Percentiles rank a stretch among this genome's conserved stretches.
phyloP scores from a whole-genome alignment of 23 red algal genomes.

The Gracilaria vermiculophylla region DNA sequence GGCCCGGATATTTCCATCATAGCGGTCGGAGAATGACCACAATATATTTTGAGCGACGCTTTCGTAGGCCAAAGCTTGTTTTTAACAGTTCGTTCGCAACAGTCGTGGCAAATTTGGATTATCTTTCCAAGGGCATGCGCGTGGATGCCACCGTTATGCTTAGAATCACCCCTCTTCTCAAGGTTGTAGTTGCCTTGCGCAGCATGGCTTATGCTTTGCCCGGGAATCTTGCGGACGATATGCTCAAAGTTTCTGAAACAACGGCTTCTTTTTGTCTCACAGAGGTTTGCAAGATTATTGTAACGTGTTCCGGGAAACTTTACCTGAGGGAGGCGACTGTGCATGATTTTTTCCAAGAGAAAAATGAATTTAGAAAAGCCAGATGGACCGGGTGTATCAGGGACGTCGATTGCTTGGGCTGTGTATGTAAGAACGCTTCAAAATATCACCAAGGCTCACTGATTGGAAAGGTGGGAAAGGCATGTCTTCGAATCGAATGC shows the following conservation, averaged over 20 bases:
- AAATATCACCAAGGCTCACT: background rate
- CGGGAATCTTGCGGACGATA: background rate
- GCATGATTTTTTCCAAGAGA: background rate
- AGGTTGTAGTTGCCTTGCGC: background rate
- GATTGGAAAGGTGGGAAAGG: background rate
- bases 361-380: background rate
- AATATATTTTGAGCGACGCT: too few species aligned
- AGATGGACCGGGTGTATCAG: background rate
- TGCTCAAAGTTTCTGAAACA: background rate
- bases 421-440: background rate
- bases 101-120: background rate
- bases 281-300: background rate
- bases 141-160: slow-evolving; percentile 3
- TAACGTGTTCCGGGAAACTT: background rate
- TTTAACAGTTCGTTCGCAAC: background rate
- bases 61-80: background rate
- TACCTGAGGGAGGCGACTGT: background rate
- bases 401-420: background rate
- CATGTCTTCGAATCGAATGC: background rate
- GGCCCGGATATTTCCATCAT: too few species aligned
- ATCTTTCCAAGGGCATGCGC: background rate
- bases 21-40: too few species aligned
- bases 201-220: background rate
- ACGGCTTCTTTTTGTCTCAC: background rate
- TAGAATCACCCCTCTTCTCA: background rate